Base-by-base conservation (phyloP, 192 early-diverging fungal genomes). In the Coemansia sp. region DNA sequence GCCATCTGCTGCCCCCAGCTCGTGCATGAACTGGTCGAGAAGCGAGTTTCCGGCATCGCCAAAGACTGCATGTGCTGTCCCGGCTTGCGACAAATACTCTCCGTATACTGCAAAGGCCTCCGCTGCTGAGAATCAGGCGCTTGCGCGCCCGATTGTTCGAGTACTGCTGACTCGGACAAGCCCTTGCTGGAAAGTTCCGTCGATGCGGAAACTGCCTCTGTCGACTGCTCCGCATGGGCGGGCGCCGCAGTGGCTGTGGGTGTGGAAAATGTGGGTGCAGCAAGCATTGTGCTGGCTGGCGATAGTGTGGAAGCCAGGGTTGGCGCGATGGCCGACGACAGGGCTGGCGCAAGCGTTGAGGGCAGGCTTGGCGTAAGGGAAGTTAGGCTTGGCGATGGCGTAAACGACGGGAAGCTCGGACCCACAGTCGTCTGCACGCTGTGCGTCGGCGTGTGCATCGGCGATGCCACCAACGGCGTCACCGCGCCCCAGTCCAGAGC, bases 161-260 rank as follows among this genome's bases (percentile, higher is more conserved):
- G 77, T 80, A 59, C 77, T 80, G 77, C 77, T 74, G 77, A 80
- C 77, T 80, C 77, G 77, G 77, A 80, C 77, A 80, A 80, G 77
- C 71, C 77, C 71, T 80, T 80, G 71, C 72, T 64, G 54, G 77
- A 66, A 65, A 71, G 64, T 36, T 73, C 71, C 64, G 71, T 46
- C 60, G 69, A 28, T 55, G 61, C 59, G 60, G 76, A 57, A 64
- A 66, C 62, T 37, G 69, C 55, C 61, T 59, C 71, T 71, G 55
- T 62, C 64, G 65, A 59, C 52, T 28, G 52, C 17, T 54, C 52
- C 28, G 52, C 52, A 54, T 54, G 25, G 8, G 52, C 28, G 25
- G 52, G 26, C n/a, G 25, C 52, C 28, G 52, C 52, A 64, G 61
- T 62, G 66, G 52, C 57, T 54, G 63, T 47, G 31, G 28, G n/a